These are phyloP conservation scores for Spencermartinsiella europaea DNA, from an alignment of 805 yeast species.

Conservation along the genomic window DNA sequence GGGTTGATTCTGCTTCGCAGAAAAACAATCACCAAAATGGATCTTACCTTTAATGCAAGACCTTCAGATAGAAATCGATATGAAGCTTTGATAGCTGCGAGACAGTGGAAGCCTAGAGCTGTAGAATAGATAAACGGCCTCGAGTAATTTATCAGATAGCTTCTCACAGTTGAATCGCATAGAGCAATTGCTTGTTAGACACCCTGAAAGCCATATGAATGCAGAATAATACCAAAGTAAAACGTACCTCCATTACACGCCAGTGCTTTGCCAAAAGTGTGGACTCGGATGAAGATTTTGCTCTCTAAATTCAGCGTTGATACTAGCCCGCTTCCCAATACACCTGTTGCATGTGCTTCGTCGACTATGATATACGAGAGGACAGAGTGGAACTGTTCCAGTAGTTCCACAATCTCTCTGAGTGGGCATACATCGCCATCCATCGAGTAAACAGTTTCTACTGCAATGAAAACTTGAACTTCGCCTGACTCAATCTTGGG, in stretches of 20 bases:
- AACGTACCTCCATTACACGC: conserved; percentile 20
- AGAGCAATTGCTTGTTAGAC: conserved; percentile 16
- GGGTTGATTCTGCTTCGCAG: too few species aligned
- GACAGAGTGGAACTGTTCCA: conserved; percentile 11
- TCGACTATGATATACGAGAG: conserved; percentile 76
- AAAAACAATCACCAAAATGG: too few species aligned
- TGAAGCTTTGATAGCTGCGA: conserved; percentile 20
- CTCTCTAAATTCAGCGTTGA: conserved; percentile 15
- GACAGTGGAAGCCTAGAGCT: conserved; percentile 14
- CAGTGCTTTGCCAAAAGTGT: conserved; percentile 26
- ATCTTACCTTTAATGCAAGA: conserved; percentile 2
- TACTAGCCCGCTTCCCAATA: conserved; percentile 65
- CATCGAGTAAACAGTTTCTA: conserved; percentile 25
- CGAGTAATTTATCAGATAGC: conserved; percentile 22
- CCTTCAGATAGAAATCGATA: conserved; percentile 12
- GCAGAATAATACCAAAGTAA: too few species aligned
- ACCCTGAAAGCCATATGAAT: too few species aligned
- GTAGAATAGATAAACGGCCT: conserved; percentile 25
- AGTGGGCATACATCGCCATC: conserved; percentile 25
- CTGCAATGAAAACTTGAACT: conserved; percentile 20
- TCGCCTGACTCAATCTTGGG: background rate
- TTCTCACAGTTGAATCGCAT: conserved; percentile 13
- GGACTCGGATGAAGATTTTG: conserved; percentile 17
- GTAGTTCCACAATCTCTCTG: conserved; percentile 2
- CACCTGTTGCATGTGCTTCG: conserved; percentile 92